phyloP scores from a whole-genome alignment of 164 flowering plant genomes.

The Pachysandra terminalis region DNA sequence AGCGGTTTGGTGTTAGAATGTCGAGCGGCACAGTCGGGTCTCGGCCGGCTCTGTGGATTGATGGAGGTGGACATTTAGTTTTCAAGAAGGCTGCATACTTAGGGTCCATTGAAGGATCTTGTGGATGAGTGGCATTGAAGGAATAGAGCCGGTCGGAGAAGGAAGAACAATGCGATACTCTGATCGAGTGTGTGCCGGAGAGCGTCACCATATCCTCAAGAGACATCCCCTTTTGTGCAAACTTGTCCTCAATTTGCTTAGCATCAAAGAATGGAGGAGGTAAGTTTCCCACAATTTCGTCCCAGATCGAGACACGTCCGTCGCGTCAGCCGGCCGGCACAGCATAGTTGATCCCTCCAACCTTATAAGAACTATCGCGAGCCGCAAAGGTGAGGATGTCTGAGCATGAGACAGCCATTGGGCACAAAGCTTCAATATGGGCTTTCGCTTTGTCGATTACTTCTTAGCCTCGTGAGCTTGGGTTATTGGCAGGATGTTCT shows the following conservation, averaged over 20 bases:
- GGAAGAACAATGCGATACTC: slow-evolving; percentile 34
- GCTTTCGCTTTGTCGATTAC: slow-evolving; percentile 53
- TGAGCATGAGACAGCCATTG: slow-evolving; percentile 51
- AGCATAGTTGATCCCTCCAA: slow-evolving; percentile 32
- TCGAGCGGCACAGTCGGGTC: slow-evolving; percentile 10
- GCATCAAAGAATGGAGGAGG: slow-evolving; percentile 20
- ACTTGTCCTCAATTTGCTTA: slow-evolving; percentile 10
- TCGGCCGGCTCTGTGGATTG: background rate
- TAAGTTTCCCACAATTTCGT: slow-evolving; percentile 19
- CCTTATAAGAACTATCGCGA: slow-evolving; percentile 36
- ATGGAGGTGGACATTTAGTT: slow-evolving; percentile 7
- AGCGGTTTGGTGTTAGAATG: slow-evolving; percentile 8
- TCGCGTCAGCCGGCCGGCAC: slow-evolving; percentile 49
- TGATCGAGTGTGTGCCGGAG: slow-evolving; percentile 41
- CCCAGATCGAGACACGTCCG: slow-evolving; percentile 23
- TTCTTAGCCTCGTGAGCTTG: slow-evolving; percentile 51
- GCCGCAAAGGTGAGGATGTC: slow-evolving; percentile 63
- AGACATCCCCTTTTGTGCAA: slow-evolving; percentile 21
- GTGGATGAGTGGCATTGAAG: background rate
- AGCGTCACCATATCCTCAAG: slow-evolving; percentile 37
- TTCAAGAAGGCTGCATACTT: slow-evolving; percentile 10
- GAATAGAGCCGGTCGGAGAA: background rate
- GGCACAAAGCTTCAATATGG: slow-evolving; percentile 40
- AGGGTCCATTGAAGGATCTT: background rate
- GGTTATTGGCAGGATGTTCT: slow-evolving; percentile 33